Conservation (phyloP, 768 basidiomycete species). For the Leccinum rimulosum region DNA sequence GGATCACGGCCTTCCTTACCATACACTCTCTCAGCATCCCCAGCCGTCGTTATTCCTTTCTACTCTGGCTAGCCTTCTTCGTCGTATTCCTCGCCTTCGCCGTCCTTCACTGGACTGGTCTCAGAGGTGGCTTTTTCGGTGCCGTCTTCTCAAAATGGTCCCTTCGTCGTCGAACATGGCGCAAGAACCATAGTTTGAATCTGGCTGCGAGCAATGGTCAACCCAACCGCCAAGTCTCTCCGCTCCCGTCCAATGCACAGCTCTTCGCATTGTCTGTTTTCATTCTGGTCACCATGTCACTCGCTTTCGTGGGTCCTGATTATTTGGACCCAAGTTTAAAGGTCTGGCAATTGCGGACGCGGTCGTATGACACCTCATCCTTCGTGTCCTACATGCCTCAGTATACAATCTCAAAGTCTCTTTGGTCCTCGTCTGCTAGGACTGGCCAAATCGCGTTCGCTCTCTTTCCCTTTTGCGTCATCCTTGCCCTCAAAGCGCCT, state of each 20-base stretch:
- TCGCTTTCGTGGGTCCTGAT: constrained; percentile 63
- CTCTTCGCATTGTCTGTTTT: constrained; percentile 50
- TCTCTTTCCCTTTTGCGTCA: constrained; percentile 64
- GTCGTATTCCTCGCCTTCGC: constrained; percentile 40
- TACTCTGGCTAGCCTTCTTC: constrained; percentile 56
- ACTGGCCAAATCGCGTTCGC: constrained; percentile 72
- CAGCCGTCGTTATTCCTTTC: constrained; percentile 53
- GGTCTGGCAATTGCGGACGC: constrained; percentile 41
- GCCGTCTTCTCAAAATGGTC: constrained; percentile 60
- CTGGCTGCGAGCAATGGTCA: constrained; percentile 25
- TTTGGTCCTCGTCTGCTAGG: constrained; percentile 70
- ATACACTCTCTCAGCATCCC: constrained; percentile 53
- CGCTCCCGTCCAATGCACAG: constrained; percentile 64
- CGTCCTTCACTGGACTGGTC: constrained; percentile 42
- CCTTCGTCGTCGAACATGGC: constrained; percentile 56
- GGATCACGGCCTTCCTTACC: constrained; percentile 55
- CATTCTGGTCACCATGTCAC: constrained; percentile 39
- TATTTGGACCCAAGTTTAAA: constrained; percentile 54
- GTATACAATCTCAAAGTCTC: constrained; percentile 62
- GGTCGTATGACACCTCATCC: constrained; percentile 28
- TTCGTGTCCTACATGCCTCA: constrained; percentile 44
- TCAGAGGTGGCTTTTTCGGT: constrained; percentile 42
- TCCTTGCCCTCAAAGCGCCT: constrained; percentile 67
- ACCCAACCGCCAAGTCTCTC: constrained; percentile 40
- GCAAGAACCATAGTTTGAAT: constrained; percentile 43